Percentiles rank a stretch among this genome's conserved stretches.
Conservation (phyloP, 805 yeast genomes). For the Pichia ethanolica region DNA sequence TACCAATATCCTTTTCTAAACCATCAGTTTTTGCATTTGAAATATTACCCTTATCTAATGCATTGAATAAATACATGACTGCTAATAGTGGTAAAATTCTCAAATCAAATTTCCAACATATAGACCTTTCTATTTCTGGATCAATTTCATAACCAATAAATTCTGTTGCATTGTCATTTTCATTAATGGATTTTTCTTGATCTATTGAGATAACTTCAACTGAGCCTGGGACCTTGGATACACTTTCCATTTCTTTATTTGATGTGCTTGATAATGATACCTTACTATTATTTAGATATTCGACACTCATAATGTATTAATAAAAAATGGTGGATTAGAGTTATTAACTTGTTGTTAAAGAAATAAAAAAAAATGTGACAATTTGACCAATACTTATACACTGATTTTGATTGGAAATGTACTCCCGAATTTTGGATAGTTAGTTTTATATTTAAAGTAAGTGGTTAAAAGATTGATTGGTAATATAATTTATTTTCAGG, state of each 20-base stretch:
- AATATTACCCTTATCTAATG: constrained; percentile 43
- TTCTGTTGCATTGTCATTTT: background rate
- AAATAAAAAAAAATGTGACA: too few species aligned
- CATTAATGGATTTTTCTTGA: background rate
- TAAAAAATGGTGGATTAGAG: too few species aligned
- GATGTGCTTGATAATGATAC: background rate
- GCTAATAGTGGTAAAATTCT: constrained; percentile 39
- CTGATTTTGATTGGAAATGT: too few species aligned
- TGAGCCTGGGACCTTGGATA: background rate
- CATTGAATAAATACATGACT: constrained; percentile 39
- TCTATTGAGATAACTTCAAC: background rate
- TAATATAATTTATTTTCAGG: too few species aligned
- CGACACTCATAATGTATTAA: background rate
- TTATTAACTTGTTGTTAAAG: too few species aligned
- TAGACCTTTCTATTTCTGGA: constrained; percentile 23
- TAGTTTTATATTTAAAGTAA: too few species aligned
- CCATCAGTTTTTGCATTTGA: constrained; percentile 44
- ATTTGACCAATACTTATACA: too few species aligned
- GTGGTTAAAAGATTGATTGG: too few species aligned
- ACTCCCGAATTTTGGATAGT: too few species aligned
- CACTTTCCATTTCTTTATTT: background rate
- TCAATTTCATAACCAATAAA: constrained; percentile 4
- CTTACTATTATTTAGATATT: background rate
- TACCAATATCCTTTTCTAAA: constrained; percentile 34
- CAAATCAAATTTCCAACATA: constrained; percentile 36